Evolutionary conservation across 176 grass and related monocot genomes (phyloP).

Genomic region (Bothriochloa decipiens): DNA sequence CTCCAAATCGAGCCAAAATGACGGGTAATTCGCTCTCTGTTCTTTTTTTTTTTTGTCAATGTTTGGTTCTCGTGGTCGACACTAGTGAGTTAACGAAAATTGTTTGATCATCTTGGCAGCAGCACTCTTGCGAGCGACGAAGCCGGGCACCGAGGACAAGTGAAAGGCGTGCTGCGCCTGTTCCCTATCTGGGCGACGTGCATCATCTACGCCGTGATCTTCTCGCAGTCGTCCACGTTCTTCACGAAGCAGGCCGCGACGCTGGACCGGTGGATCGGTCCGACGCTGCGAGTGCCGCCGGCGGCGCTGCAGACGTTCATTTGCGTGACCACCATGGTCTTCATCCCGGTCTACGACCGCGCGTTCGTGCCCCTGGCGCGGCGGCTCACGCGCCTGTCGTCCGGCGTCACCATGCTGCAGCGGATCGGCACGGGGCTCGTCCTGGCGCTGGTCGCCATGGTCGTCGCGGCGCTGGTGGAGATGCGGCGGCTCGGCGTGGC

Average conservation of each 20-base stretch:
- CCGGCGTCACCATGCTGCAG: constrained; percentile 70
- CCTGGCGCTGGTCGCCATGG: constrained; percentile 53
- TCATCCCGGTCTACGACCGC: constrained; percentile 66
- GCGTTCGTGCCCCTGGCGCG: constrained; percentile 53
- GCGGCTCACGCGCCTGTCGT: constrained; percentile 39
- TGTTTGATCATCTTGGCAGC: constrained; percentile 1
- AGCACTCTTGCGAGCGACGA: constrained; percentile 3
- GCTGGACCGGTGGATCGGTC: constrained; percentile 47
- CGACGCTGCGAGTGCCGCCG: constrained; percentile 38
- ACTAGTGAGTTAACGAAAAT: neutral
- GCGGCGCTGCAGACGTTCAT: constrained; percentile 59
- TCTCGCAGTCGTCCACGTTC: constrained; percentile 54
- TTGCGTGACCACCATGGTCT: constrained; percentile 43
- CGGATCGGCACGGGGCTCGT: constrained; percentile 62
- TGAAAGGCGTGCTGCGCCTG: constrained; percentile 49
- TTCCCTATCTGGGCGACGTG: constrained; percentile 60
- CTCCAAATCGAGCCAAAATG: constrained; percentile 31
- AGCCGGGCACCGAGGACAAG: constrained; percentile 34
- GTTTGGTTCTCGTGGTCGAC: neutral
- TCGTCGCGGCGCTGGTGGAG: constrained; percentile 59
- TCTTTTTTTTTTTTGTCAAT: neutral
- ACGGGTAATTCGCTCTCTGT: neutral
- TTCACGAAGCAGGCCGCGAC: constrained; percentile 69
- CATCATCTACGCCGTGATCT: constrained; percentile 59
- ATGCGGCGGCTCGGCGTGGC: constrained; percentile 52